These are phyloP conservation scores for Porcisia hertigi DNA, from an alignment of 208 protist genomes.

Conservation along the genomic window DNA sequence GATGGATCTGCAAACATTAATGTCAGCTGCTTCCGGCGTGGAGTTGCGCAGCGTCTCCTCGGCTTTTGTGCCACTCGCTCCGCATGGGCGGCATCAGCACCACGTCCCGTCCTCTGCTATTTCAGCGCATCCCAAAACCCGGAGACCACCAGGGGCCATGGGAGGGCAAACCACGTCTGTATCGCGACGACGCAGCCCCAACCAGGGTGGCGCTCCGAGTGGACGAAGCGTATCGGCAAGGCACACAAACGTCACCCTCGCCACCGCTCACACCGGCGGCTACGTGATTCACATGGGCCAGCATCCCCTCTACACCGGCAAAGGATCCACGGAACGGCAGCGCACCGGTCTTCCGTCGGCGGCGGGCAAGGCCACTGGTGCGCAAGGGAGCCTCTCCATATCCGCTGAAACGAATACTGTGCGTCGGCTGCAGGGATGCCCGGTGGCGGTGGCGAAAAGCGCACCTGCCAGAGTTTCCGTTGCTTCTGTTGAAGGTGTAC, in stretches of 20 bases:
- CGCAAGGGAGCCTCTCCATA: constrained; percentile 14
- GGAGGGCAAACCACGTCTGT: not conserved
- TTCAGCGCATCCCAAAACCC: not conserved
- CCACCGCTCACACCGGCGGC: not conserved
- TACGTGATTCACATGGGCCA: constrained; percentile 5
- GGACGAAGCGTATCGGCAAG: not conserved
- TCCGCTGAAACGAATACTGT: constrained; percentile 23
- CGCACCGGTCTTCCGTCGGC: not conserved
- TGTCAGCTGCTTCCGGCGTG: not conserved
- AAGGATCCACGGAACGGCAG: not conserved
- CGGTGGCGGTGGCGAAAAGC: not conserved
- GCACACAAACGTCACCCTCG: not conserved
- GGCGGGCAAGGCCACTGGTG: not conserved
- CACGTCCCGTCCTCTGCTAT: not conserved
- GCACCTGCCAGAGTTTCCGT: not conserved
- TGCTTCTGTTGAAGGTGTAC: not conserved
- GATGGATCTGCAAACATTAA: not conserved
- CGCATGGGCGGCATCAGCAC: not conserved
- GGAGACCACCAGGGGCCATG: not conserved
- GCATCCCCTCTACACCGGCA: constrained; percentile 28
- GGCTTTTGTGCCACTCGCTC: not conserved
- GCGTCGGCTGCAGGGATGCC: constrained; percentile 1
- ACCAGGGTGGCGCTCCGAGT: not conserved
- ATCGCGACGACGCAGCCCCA: constrained; percentile 1
- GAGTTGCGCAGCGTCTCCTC: not conserved